Conservation (phyloP, 306 rosid species). For the Herpetospermum pedunculosum region DNA sequence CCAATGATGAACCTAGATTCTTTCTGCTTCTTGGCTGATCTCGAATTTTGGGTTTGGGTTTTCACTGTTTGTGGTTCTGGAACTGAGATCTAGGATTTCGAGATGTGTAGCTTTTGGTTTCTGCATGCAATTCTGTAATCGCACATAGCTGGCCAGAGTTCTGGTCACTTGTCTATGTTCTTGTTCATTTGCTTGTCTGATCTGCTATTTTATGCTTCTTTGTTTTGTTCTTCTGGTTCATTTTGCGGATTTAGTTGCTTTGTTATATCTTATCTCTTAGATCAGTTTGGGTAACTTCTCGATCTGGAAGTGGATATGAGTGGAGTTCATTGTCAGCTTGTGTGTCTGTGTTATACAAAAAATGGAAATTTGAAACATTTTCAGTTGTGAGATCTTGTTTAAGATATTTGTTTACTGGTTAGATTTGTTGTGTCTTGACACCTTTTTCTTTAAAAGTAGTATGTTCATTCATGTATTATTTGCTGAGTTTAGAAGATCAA, state of each 20-base stretch:
- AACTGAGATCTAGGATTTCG: constrained; percentile 5
- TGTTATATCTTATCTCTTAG: neutral
- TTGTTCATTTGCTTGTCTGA: neutral
- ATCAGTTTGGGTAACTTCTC: neutral
- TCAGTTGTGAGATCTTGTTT: neutral
- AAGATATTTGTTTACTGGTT: neutral
- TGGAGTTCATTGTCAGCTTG: neutral
- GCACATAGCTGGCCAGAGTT: neutral
- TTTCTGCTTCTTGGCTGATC: neutral
- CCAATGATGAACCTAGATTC: neutral
- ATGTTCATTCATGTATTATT: neutral
- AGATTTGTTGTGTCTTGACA: too few relatives aligned
- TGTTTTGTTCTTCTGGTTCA: neutral
- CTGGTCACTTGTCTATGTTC: neutral
- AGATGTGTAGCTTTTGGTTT: neutral
- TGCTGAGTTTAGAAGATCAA: neutral
- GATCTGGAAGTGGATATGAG: neutral
- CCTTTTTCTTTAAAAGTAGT: neutral
- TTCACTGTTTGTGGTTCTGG: neutral
- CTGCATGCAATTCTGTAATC: constrained; percentile 9
- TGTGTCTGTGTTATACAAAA: neutral
- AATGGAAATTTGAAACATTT: neutral
- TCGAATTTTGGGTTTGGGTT: neutral
- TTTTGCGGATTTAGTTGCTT: neutral
- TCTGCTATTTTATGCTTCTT: neutral